These are phyloP conservation scores for Saturnispora ahearnii DNA, from an alignment of 805 yeast species.

Conservation along the genomic window DNA sequence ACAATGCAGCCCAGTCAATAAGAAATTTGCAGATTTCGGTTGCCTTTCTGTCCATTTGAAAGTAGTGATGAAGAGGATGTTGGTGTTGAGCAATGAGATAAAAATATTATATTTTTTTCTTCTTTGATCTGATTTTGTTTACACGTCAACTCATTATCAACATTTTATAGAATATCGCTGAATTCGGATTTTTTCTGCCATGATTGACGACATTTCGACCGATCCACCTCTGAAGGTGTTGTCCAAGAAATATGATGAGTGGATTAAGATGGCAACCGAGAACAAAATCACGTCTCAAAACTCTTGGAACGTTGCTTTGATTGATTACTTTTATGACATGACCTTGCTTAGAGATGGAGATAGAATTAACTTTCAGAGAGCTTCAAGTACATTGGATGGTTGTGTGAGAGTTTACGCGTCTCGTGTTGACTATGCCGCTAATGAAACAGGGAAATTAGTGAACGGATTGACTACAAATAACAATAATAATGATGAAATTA, in stretches of 20 bases:
- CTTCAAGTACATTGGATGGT: constrained; percentile 87
- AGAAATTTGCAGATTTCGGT: constrained; percentile 24
- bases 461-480: constrained; percentile 29
- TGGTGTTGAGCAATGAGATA: not conserved
- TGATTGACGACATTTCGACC: not conserved
- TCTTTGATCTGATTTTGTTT: not conserved
- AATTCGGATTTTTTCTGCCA: not conserved
- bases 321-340: constrained; percentile 85
- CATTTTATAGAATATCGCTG: not conserved
- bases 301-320: constrained; percentile 85
- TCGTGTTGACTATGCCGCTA: constrained; percentile 84
- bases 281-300: constrained; percentile 77
- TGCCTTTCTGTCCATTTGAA: constrained; percentile 24
- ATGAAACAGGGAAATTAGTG: constrained; percentile 73
- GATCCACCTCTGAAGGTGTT: constrained; percentile 12
- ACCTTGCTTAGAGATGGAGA: constrained; percentile 67
- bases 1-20: constrained; percentile 24
- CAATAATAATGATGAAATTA: constrained; percentile 14
- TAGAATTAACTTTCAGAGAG: constrained; percentile 79
- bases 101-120: not conserved
- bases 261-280: constrained; percentile 78
- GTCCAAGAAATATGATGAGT: constrained; percentile 55
- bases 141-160: constrained; percentile 1
- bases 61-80: not conserved
- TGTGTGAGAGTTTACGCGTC: constrained; percentile 89